A percentile compares a stretch with the other conserved stretches of the same genome.
These are phyloP conservation scores for Lyophyllum semitale DNA, from an alignment of 768 basidiomycete genomes.

Conservation along the genomic window DNA sequence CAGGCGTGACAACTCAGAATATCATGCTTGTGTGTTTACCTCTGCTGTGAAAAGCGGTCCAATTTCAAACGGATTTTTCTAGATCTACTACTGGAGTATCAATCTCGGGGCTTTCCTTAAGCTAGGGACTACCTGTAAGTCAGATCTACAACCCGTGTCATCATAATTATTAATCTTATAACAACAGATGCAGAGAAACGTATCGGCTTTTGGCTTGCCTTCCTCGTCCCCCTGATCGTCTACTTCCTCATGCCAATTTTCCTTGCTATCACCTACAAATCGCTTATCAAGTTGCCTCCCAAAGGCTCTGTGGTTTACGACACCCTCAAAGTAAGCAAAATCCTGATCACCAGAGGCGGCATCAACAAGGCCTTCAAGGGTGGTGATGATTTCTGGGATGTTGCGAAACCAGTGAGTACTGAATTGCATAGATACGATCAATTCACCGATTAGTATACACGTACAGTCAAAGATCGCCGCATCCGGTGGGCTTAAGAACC, in stretches of 20 bases:
- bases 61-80: background rate
- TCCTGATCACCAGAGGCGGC: slow-evolving; percentile 14
- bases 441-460: background rate
- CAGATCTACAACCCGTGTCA: background rate
- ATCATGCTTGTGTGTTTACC: slow-evolving; percentile 12
- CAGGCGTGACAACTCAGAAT: slow-evolving; percentile 17
- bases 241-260: slow-evolving; percentile 33
- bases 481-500: slow-evolving; percentile 14
- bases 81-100: slow-evolving; percentile 19
- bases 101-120: slow-evolving; percentile 18
- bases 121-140: slow-evolving; percentile 14
- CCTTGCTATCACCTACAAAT: slow-evolving; percentile 25
- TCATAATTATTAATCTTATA: background rate
- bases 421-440: background rate
- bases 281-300: slow-evolving; percentile 31
- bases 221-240: slow-evolving; percentile 24
- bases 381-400: slow-evolving; percentile 27
- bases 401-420: slow-evolving; percentile 23
- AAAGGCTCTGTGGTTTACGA: slow-evolving; percentile 36
- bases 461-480: slow-evolving; percentile 19
- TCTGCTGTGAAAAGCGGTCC: too few relatives aligned
- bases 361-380: slow-evolving; percentile 21
- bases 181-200: slow-evolving; percentile 17
- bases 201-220: slow-evolving; percentile 28
- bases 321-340: slow-evolving; percentile 20